A percentile compares a stretch with the other conserved stretches of the same genome.
Conservation (phyloP, 768 basidiomycete genomes). For the Pleurotus djamor region DNA sequence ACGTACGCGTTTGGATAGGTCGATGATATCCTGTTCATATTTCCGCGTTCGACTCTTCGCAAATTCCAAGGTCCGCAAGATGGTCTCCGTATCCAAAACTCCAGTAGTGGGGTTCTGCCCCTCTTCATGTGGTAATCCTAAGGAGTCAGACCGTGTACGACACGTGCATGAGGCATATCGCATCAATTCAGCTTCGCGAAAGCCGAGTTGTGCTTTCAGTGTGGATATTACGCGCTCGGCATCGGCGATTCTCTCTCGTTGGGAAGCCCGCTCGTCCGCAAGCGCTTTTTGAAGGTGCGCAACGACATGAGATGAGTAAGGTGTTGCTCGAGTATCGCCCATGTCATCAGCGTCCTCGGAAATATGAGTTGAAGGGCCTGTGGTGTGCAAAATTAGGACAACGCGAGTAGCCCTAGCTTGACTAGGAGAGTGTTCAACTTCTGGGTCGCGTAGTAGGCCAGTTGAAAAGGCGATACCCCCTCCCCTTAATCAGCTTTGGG, state of each 20-base stretch:
- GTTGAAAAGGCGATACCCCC: constrained; percentile 12
- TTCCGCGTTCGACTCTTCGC: constrained; percentile 1
- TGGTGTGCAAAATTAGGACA: too few relatives aligned
- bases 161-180: constrained; percentile 17
- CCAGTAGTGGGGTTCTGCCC: neutral
- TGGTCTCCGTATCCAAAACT: constrained; percentile 4
- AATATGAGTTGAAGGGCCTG: too few relatives aligned
- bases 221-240: constrained; percentile 38
- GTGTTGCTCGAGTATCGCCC: too few relatives aligned
- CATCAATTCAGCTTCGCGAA: constrained; percentile 57
- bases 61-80: neutral
- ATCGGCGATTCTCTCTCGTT: constrained; percentile 33
- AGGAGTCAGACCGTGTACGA: neutral
- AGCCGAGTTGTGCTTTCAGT: constrained; percentile 53
- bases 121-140: neutral
- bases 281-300: constrained; percentile 12
- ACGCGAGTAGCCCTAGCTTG: too few relatives aligned
- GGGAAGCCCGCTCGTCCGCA: constrained; percentile 35
- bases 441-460: constrained; percentile 12
- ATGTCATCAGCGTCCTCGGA: neutral
- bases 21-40: constrained; percentile 3
- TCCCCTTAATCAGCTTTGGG: too few relatives aligned
- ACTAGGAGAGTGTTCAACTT: too few relatives aligned
- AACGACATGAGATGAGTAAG: constrained; percentile 3
- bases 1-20: constrained; percentile 7